Base-by-base conservation (phyloP, 2,329 filamentous ascomycete species). In the Microsporum canis region DNA sequence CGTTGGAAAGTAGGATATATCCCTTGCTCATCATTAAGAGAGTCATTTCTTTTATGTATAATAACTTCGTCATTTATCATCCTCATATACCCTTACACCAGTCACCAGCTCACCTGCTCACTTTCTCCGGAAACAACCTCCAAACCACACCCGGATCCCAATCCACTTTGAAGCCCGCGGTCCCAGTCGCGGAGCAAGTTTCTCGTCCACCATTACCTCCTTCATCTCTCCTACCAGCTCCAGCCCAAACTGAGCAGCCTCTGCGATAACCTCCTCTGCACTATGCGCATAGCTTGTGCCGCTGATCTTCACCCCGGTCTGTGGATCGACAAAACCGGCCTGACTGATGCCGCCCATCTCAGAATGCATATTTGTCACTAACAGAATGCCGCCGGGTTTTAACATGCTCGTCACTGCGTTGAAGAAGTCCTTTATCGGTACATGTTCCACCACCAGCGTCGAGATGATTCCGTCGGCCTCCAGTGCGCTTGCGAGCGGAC, bases 351-450 rank as follows among this genome's bases (percentile, higher is more conserved):
- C 64, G 0, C 83, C 84, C 84, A 87, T 87, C 2, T 86, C 80
- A 1, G 77, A 71, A 68, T 88, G 85, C 85, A 88, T 88, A 66
- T 87, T 87, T 0, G 84, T 87, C n/a, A 87, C 67, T 7, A 87
- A 72, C 3, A 85, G 71, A 56, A 78, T 71, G 0, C 80, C 83
- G 0, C 77, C 77, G 0, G 74, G 72, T 2, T 65, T 66, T 14
- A 87, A 69, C 0, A 81, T 70, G 8, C 66, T 65, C 0, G 74
- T 66, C 0, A 79, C 75, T 0, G 78, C 77, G 2, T 65, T 58
- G 70, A 87, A 87, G 72, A 86, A 87, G 67, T 78, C 82, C 0
- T 70, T 64, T 0, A 84, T 67, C 0, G 83, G 80, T 2, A 87
- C 73, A 70, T 88, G 85, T 68, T 88, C 85, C 7, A 87, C 71